Conservation (phyloP, 2,329 filamentous ascomycete genomes). For the Arthrobotrys megalospora region DNA sequence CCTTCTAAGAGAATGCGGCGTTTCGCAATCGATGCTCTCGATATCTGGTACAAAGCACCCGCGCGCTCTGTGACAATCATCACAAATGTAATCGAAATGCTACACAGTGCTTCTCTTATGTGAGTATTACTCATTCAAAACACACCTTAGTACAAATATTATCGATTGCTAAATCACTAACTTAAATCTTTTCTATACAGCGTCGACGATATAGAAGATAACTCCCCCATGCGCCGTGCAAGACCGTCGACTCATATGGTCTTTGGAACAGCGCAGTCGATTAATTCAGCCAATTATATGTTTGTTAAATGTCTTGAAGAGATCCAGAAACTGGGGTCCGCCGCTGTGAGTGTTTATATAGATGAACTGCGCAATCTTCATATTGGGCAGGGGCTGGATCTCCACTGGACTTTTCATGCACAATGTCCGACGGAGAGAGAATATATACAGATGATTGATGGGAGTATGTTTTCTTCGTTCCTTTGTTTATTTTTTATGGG, state of each 20-base stretch:
- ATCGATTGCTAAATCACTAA: not conserved
- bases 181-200: not conserved
- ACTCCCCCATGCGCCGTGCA: constrained; percentile 19
- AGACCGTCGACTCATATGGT: constrained; percentile 30
- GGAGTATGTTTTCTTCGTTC: constrained; percentile 14
- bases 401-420: constrained; percentile 33
- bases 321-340: constrained; percentile 1
- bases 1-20: constrained; percentile 29
- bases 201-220: constrained; percentile 39
- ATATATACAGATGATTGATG: constrained; percentile 44
- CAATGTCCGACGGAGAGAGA: constrained; percentile 25
- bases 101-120: constrained; percentile 27
- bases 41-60: constrained; percentile 40
- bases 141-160: not conserved
- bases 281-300: constrained; percentile 30
- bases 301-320: constrained; percentile 24
- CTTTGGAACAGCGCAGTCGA: constrained; percentile 28
- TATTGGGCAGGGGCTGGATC: constrained; percentile 34
- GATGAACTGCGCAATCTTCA: constrained; percentile 44
- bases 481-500: not conserved
- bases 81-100: constrained; percentile 17
- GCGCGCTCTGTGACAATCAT: constrained; percentile 1
- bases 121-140: not conserved
- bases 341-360: not conserved
- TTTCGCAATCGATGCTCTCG: constrained; percentile 32